Conservation (phyloP, 1,284 basidiomycete species). For the Ganoderma resinaceum region DNA sequence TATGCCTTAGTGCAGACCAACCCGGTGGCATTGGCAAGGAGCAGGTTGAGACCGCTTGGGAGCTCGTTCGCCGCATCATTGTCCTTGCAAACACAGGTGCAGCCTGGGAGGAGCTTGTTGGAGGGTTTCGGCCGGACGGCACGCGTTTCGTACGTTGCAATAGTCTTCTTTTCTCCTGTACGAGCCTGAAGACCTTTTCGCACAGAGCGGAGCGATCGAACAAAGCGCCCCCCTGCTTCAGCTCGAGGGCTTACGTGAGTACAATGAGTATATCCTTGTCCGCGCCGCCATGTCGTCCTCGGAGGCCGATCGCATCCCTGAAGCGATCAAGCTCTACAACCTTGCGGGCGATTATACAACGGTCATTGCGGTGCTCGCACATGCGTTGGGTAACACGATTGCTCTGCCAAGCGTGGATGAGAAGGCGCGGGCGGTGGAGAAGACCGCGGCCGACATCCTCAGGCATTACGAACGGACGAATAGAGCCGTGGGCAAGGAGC, state of each 20-base stretch:
- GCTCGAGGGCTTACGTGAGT: slow-evolving; percentile 74
- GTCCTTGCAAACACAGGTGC: slow-evolving; percentile 86
- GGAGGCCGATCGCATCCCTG: slow-evolving; percentile 82
- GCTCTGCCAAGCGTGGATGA: slow-evolving; percentile 71
- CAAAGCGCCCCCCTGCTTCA: slow-evolving; percentile 82
- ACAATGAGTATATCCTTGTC: slow-evolving; percentile 85
- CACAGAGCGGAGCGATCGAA: slow-evolving; percentile 87
- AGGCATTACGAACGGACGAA: slow-evolving; percentile 88
- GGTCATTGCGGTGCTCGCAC: slow-evolving; percentile 89
- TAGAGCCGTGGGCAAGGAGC: slow-evolving; percentile 76
- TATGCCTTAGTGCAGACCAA: slow-evolving; percentile 85
- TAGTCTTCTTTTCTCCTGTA: neutral
- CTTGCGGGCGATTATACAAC: slow-evolving; percentile 91
- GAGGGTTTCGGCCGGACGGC: slow-evolving; percentile 90
- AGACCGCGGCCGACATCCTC: slow-evolving; percentile 85
- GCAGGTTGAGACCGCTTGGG: slow-evolving; percentile 87
- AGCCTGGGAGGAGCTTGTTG: slow-evolving; percentile 89
- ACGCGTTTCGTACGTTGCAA: slow-evolving; percentile 76
- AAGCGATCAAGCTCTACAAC: slow-evolving; percentile 96
- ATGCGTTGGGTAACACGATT: slow-evolving; percentile 88
- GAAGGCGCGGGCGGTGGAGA: slow-evolving; percentile 74
- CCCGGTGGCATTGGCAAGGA: slow-evolving; percentile 75
- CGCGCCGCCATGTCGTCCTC: slow-evolving; percentile 81
- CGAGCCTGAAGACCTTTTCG: neutral
- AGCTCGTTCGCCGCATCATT: slow-evolving; percentile 88